Conservation (phyloP, 768 basidiomycete species). For the Calocybe indica region DNA sequence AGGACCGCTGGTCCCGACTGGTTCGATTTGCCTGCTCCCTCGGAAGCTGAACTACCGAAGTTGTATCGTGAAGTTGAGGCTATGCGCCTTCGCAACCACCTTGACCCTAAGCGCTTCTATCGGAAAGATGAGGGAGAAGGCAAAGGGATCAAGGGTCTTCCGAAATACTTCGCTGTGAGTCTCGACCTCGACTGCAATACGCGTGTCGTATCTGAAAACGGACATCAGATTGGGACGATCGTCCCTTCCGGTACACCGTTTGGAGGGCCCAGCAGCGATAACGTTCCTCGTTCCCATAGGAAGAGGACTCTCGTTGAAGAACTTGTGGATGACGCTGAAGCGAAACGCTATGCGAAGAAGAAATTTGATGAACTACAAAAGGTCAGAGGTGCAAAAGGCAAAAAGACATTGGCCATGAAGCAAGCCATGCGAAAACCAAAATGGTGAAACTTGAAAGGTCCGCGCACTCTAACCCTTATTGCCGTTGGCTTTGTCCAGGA, state of each 20-base stretch:
- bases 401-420: slow-evolving; percentile 62
- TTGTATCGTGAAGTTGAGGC: slow-evolving; percentile 85
- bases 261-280: slow-evolving; percentile 61
- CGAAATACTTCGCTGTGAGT: slow-evolving; percentile 86
- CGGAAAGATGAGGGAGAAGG: slow-evolving; percentile 82
- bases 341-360: slow-evolving; percentile 83
- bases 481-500: neutral
- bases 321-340: slow-evolving; percentile 82
- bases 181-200: neutral
- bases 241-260: slow-evolving; percentile 68
- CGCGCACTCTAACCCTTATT: neutral
- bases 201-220: slow-evolving; percentile 7
- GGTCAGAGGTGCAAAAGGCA: slow-evolving; percentile 62
- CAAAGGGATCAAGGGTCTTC: slow-evolving; percentile 76
- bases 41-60: slow-evolving; percentile 72
- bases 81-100: slow-evolving; percentile 75
- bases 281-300: slow-evolving; percentile 60
- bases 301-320: slow-evolving; percentile 87
- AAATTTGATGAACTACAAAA: slow-evolving; percentile 79
- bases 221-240: slow-evolving; percentile 70
- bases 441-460: slow-evolving; percentile 41
- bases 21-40: slow-evolving; percentile 85
- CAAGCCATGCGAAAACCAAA: slow-evolving; percentile 58
- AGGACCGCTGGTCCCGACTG: slow-evolving; percentile 76
- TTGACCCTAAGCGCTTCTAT: slow-evolving; percentile 92